Base-by-base conservation (phyloP, 164 flowering plant species). In the Berberis vulgaris region DNA sequence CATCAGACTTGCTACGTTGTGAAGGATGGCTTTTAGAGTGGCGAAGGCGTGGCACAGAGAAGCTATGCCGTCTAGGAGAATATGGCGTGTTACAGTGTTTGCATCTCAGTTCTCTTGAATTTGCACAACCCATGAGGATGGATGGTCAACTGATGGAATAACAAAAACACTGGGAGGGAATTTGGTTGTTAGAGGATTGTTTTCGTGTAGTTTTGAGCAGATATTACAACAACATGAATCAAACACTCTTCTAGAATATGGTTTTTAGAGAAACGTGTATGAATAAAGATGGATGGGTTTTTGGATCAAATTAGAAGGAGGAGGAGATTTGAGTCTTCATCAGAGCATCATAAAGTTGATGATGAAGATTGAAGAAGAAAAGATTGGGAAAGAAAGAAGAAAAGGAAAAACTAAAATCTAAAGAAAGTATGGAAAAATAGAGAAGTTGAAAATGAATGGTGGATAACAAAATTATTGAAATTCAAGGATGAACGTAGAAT, bases 71-170 rank as follows among this genome's bases (percentile, higher is more conserved):
- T 43, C 70, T 63, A 13, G 87, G 85, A 0, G 82, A 67, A 26
- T 45, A 74, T 4, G 73, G 69, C 3, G 56, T 57, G 11, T 61
- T 66, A 72, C 84, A 77, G 57, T 80, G 79, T 46, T 65, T 67
- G 67, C 84, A 82, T 40, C 71, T 73, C 3, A 76, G 71, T 57
- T 66, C 76, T 76, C 84, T 87, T 58, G 91, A 87, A 64, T 72
- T 74, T 4, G 82, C 87, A 53, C 95, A 87, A 65, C 95, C 95
- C 95, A 87, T 86, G 41, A 45, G 43, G 2, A 40, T 5, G 44
- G 10, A 47, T 11, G 10, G 10, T 2, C 7, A 47, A 4, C 50
- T 47, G 50, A 47, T 47, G 9, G 10, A 47, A 11, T 6, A 47
- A 47, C 7, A 47, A 47, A 6, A 26, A 26, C 9, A 47, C 10